Conservation (phyloP, 108 stramenopile genomes). For the Nitzschia putrida region DNA sequence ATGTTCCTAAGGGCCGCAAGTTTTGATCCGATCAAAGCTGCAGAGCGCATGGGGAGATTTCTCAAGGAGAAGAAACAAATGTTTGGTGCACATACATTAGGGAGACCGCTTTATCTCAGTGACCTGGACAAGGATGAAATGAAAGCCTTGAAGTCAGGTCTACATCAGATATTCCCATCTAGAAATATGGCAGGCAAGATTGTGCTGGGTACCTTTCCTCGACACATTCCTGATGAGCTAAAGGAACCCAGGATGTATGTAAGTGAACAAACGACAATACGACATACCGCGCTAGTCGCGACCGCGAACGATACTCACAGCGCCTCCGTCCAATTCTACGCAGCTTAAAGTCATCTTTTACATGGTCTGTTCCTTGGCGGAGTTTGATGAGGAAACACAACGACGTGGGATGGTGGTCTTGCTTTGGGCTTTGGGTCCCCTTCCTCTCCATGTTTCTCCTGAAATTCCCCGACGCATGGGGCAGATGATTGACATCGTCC, state of each 20-base stretch:
- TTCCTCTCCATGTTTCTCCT: background rate
- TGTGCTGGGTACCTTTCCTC: background rate
- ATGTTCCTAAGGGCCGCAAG: constrained; percentile 19
- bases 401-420: constrained; percentile 7
- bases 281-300: background rate
- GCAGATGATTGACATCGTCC: background rate
- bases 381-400: constrained; percentile 30
- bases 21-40: constrained; percentile 9
- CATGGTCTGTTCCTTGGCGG: constrained; percentile 4
- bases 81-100: constrained; percentile 17
- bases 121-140: constrained; percentile 26
- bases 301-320: too few relatives aligned
- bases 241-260: background rate
- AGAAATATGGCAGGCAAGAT: constrained; percentile 25
- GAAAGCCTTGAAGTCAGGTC: constrained; percentile 10
- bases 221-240: background rate
- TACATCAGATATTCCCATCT: constrained; percentile 12
- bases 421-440: background rate
- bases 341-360: constrained; percentile 7
- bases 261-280: background rate
- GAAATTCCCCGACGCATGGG: background rate
- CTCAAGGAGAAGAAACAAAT: constrained; percentile 4
- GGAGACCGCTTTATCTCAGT: constrained; percentile 10
- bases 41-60: constrained; percentile 3
- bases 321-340: too few relatives aligned